A percentile compares a stretch with the other conserved stretches of the same genome.
Evolutionary conservation across 225 moss, liverwort and hornwort genomes (phyloP).

Genomic region (Anthoceros angustus): DNA sequence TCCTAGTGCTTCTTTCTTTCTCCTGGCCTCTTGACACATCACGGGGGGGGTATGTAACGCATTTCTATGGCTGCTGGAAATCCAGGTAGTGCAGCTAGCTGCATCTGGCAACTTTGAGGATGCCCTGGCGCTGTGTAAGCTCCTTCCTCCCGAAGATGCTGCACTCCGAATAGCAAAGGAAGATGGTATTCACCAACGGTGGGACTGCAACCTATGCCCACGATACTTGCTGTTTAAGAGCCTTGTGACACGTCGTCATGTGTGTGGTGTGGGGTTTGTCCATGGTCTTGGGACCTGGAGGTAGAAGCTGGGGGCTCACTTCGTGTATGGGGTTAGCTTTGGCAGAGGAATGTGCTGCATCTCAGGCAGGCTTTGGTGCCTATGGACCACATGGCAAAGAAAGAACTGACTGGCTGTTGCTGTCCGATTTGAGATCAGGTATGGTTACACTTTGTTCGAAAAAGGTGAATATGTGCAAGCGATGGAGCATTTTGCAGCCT

Average conservation of each 20-base stretch:
- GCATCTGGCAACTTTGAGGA: constrained; percentile 84
- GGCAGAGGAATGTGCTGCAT: too few species aligned
- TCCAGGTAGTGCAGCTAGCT: constrained; percentile 76
- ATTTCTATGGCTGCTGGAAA: background rate
- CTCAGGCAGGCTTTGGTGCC: too few species aligned
- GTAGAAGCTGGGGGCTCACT: too few species aligned
- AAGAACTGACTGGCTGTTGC: background rate
- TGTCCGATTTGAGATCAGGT: constrained; percentile 25
- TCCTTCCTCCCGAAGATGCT: constrained; percentile 86
- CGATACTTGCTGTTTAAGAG: too few species aligned
- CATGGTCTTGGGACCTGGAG: too few species aligned
- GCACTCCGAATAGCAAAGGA: constrained; percentile 80
- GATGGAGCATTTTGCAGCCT: constrained; percentile 89
- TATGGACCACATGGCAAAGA: background rate
- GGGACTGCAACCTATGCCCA: background rate
- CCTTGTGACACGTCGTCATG: too few species aligned
- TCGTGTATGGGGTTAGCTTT: too few species aligned
- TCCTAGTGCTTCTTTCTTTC: background rate
- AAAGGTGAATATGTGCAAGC: constrained; percentile 62
- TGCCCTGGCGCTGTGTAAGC: constrained; percentile 69
- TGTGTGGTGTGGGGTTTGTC: too few species aligned
- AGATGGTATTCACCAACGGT: constrained; percentile 76
- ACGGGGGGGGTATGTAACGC: background rate
- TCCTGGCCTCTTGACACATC: background rate
- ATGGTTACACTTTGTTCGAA: constrained; percentile 75